Percentiles rank a stretch among this genome's conserved stretches.
phyloP scores from a whole-genome alignment of 176 grass and related monocot species.

The Aegilops bicornis region DNA sequence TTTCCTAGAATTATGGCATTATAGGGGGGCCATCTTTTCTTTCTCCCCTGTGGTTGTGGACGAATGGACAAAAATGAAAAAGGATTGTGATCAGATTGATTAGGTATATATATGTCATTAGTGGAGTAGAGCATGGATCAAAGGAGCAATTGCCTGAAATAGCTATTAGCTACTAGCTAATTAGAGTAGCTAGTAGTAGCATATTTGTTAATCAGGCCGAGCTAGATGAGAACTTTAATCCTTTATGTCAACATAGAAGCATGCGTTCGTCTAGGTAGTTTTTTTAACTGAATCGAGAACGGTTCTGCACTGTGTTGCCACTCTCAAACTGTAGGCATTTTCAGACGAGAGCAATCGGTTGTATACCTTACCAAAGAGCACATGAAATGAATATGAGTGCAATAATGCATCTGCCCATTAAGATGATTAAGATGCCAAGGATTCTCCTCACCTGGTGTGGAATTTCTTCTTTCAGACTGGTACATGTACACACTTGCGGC shows the following conservation, averaged over 20 bases:
- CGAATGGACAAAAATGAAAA: background rate
- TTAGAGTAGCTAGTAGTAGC: background rate
- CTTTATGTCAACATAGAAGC: slow-evolving; percentile 30
- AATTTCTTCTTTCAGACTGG: background rate
- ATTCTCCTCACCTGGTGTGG: background rate
- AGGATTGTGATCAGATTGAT: slow-evolving; percentile 17
- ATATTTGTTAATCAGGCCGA: background rate
- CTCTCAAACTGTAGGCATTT: background rate
- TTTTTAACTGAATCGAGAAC: background rate
- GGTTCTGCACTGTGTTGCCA: background rate
- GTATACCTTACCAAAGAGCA: background rate
- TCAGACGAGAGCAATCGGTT: background rate
- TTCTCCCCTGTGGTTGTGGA: background rate
- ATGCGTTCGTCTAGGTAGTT: background rate
- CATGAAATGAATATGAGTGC: background rate
- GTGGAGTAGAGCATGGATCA: slow-evolving; percentile 1
- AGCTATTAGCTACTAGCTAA: background rate
- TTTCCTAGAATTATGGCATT: slow-evolving; percentile 18
- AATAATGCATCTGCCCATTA: background rate
- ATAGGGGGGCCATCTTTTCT: too few species aligned
- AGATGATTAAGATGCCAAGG: background rate
- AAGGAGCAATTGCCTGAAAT: background rate
- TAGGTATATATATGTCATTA: slow-evolving; percentile 24
- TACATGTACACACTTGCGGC: background rate
- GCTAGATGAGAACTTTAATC: background rate